Base-by-base conservation (phyloP, 208 protist species). In the Wallacemonas sp. region DNA sequence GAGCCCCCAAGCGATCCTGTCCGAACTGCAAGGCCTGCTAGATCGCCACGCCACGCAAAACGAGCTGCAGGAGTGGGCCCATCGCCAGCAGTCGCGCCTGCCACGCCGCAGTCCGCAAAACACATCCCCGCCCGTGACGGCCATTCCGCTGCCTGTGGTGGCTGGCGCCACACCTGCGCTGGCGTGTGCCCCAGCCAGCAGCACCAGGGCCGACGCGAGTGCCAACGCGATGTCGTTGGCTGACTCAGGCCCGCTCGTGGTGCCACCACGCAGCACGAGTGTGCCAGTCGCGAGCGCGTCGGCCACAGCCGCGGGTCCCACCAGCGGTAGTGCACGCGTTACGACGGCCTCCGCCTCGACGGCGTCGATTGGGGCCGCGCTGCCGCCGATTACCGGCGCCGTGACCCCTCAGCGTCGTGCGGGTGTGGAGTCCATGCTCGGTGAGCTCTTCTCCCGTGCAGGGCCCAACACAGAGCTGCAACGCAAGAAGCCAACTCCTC, bases 41-140 rank as follows among this genome's bases (percentile, higher is more conserved):
- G 2, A 36, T 16, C 43, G 54, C 6, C 36, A 57, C 0, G 38
- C 64, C 14, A 65, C 21, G n/a, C 24, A 61, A 9, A 58, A 77
- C n/a, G 71, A 77, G 57, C 43, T 77, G 17, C 19, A 49, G 12
- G 43, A 0, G 16, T 77, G 71, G 64, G 49, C 48, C n/a, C 29
- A 30, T 23, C 3, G 16, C 6, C 57, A 63, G 39, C 3, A 16
- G 19, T n/a, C n/a, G n/a, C n/a, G n/a, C n/a, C n/a, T n/a, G n/a
- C n/a, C n/a, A n/a, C n/a, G n/a, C n/a, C n/a, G n/a, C n/a, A n/a
- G n/a, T n/a, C n/a, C n/a, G n/a, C n/a, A n/a, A n/a, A n/a, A n/a
- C n/a, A n/a, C n/a, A n/a, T n/a, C n/a, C n/a, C n/a, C n/a, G n/a
- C n/a, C n/a, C n/a, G n/a, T n/a, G n/a, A n/a, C n/a, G n/a, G n/a